phyloP scores from a whole-genome alignment of 371 early-diverging fungal species.

The Mucor velutinosus region DNA sequence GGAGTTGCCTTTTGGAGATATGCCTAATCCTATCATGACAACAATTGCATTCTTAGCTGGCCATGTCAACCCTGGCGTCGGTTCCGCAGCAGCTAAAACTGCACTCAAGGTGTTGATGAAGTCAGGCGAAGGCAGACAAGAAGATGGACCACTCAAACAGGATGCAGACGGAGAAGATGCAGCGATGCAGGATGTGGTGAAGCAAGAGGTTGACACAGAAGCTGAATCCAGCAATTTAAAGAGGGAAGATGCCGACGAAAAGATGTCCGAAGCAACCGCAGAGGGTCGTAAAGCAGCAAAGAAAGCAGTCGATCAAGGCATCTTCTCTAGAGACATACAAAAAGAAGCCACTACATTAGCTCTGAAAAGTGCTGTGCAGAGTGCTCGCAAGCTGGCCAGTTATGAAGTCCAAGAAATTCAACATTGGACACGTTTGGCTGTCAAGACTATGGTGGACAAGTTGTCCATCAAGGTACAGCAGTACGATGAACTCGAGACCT shows the following conservation, averaged over 20 bases:
- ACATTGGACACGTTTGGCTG: slow-evolving; percentile 73
- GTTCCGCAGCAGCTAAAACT: slow-evolving; percentile 48
- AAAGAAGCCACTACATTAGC: slow-evolving; percentile 58
- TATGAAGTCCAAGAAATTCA: slow-evolving; percentile 85
- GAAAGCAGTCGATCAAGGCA: background rate
- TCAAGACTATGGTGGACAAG: slow-evolving; percentile 84
- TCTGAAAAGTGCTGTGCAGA: slow-evolving; percentile 63
- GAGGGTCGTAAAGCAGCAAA: background rate
- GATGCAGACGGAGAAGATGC: background rate
- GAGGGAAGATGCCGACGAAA: background rate
- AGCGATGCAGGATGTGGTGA: background rate
- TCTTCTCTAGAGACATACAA: slow-evolving; percentile 41
- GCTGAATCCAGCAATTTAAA: background rate
- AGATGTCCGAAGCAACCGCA: background rate
- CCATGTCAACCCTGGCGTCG: slow-evolving; percentile 51
- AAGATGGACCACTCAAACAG: background rate
- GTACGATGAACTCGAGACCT: slow-evolving; percentile 87
- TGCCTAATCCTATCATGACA: slow-evolving; percentile 51
- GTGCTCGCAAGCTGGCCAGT: slow-evolving; percentile 63
- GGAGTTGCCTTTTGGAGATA: slow-evolving; percentile 41
- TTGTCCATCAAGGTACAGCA: slow-evolving; percentile 87
- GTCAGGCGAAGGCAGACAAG: slow-evolving; percentile 15
- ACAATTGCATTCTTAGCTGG: slow-evolving; percentile 46
- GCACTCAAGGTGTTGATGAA: slow-evolving; percentile 36
- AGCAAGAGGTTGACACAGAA: background rate